Evolutionary conservation across 768 basidiomycete genomes (phyloP), one percentile per base, ranked within the genome.

Genomic region (Collybiopsis luxurians): DNA sequence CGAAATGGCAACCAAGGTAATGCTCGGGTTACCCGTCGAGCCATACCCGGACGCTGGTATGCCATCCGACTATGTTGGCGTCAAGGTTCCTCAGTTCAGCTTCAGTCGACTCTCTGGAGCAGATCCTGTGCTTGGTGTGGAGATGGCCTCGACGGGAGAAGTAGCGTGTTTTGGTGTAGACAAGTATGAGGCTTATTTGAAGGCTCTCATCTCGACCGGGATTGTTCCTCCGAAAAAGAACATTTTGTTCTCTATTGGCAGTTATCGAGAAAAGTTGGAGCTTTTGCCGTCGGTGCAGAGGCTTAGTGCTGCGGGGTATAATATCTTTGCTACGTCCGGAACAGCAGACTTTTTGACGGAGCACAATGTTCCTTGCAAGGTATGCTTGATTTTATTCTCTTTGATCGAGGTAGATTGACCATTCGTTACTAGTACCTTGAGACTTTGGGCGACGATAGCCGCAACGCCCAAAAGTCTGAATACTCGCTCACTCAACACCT

Each of bases 41-140:
- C 75, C 95, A 6, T 98, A 98, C 71, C 97, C 96, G 17, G 92
- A 94, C 49, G 70, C 85, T 58, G 89, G 88, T 53, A 79, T 98
- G 61, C 94, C 97, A 3, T 67, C 83, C 36, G 92, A 98, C 69
- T 99, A 98, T 68, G 97, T 99, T 58, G 97, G 96, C 55, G 89
- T 99, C 74, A 99, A 99, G 78, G 96, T 97, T 2, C 95, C 97
- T n/a, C 97, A 99, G 71, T 99, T 98, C 85, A 95, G 92, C 64
- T 99, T 98, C 75, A 94, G 91, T 64, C 87, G 97, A 42, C 75
- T 99, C 34, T 95, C 93, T 19, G 97, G 97, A 24, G 97, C 97
- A 19, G 97, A 99, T 69, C 97, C 97, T 19, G 89, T 98, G 6
- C 83, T 98, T 12, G 96, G 97, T 66, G 96, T 98, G 42, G 97